Conservation (phyloP, 2,329 filamentous ascomycete species). For the Fusarium denticulatum region DNA sequence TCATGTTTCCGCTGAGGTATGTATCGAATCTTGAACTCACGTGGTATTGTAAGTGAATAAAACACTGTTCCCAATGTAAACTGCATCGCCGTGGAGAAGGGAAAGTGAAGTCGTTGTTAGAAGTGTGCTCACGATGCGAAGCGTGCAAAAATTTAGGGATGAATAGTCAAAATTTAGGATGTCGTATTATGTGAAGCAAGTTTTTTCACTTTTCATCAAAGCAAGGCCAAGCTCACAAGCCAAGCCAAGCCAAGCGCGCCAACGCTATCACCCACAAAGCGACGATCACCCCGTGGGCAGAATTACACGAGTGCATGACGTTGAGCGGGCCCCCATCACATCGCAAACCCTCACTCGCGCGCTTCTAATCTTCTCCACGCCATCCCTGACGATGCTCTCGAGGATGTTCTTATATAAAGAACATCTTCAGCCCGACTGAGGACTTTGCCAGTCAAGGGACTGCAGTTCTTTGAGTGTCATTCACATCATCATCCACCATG, state of each 20-base stretch:
- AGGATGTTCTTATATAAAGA: conserved; percentile 33
- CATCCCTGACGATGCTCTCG: background rate
- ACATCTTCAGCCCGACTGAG: background rate
- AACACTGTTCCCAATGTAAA: background rate
- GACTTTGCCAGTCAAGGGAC: background rate
- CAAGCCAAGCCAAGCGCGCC: background rate
- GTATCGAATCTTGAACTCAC: background rate
- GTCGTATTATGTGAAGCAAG: background rate
- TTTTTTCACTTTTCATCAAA: background rate
- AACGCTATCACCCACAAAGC: background rate
- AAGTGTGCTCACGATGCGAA: background rate
- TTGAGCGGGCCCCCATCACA: conserved; percentile 32
- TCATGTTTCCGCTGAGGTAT: background rate
- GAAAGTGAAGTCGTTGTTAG: background rate
- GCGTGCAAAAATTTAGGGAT: background rate
- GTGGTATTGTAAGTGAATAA: background rate
- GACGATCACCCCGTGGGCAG: conserved; percentile 36
- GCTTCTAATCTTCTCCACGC: conserved; percentile 42
- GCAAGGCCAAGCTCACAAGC: background rate
- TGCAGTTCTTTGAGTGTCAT: background rate
- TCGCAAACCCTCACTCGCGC: conserved; percentile 36
- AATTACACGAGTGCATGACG: conserved; percentile 35
- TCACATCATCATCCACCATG: conserved; percentile 38
- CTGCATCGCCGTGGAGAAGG: background rate
- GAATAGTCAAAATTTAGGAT: background rate